Percentiles rank a stretch among this genome's conserved stretches.
These are phyloP conservation scores for Articulospora tetracladia DNA, from an alignment of 495 filamentous ascomycete species.

Conservation along the genomic window DNA sequence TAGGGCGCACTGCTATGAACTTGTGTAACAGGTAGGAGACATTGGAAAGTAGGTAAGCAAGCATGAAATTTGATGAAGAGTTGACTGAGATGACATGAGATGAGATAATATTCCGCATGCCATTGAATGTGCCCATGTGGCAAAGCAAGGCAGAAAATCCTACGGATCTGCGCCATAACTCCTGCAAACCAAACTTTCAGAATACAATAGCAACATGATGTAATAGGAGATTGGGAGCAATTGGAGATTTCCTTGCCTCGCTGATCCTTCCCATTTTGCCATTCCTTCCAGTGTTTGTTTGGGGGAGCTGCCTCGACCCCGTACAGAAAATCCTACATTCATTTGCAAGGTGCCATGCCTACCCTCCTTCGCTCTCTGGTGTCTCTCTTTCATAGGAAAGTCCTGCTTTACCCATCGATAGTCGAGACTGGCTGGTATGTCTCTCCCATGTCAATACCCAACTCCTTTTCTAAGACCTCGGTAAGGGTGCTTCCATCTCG, in stretches of 20 bases:
- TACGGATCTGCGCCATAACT: too few relatives aligned
- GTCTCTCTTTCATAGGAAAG: too few relatives aligned
- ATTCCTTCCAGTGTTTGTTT: not conserved
- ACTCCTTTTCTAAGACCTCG: conserved; percentile 66
- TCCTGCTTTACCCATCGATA: not conserved
- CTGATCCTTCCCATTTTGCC: not conserved
- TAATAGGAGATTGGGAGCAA: not conserved
- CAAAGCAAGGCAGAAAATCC: too few relatives aligned
- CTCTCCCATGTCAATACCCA: conserved; percentile 45
- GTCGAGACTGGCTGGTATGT: conserved; percentile 7
- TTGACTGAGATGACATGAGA: too few relatives aligned
- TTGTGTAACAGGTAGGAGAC: too few relatives aligned
- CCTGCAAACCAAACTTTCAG: not conserved
- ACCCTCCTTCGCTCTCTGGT: not conserved
- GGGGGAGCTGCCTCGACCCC: not conserved
- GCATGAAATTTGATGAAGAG: too few relatives aligned
- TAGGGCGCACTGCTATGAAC: too few relatives aligned
- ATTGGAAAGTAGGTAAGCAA: too few relatives aligned
- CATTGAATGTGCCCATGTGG: too few relatives aligned
- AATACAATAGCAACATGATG: not conserved
- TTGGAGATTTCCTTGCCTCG: not conserved
- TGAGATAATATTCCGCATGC: too few relatives aligned
- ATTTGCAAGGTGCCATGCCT: not conserved
- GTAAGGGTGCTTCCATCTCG: conserved; percentile 73
- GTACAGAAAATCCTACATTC: not conserved